phyloP scores from a whole-genome alignment of 352 stramenopile species.

The Peronosclerospora sorghi region DNA sequence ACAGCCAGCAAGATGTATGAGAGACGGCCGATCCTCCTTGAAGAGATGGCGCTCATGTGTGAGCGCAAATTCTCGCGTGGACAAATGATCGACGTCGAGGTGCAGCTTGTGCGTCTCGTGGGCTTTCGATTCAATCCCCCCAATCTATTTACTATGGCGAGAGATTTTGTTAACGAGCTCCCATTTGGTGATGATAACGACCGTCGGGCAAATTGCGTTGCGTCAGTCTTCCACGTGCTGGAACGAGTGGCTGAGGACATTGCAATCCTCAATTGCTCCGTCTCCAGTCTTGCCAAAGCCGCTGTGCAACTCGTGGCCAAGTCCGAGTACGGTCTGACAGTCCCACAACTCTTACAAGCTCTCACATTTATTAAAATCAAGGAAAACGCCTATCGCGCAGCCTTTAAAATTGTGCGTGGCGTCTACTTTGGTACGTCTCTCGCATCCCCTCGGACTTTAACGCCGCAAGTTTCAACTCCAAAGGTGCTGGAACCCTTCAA shows the following conservation, averaged over 20 bases:
- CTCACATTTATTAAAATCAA: conserved; percentile 16
- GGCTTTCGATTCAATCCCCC: conserved; percentile 59
- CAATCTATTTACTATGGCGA: conserved; percentile 50
- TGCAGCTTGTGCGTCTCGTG: conserved; percentile 40
- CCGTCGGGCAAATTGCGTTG: conserved; percentile 17
- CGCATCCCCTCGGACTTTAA: conserved; percentile 2
- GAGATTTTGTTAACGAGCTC: conserved; percentile 44
- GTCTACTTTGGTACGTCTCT: conserved; percentile 15
- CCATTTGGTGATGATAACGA: conserved; percentile 12
- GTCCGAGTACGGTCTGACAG: conserved; percentile 22
- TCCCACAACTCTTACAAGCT: conserved; percentile 12
- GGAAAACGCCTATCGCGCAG: conserved; percentile 17
- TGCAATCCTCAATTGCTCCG: conserved; percentile 22
- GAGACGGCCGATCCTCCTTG: conserved; percentile 48
- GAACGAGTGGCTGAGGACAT: conserved; percentile 26
- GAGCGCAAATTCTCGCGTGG: conserved; percentile 55
- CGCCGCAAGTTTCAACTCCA: conserved; percentile 4
- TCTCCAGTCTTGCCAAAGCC: conserved; percentile 33
- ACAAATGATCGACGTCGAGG: conserved; percentile 50
- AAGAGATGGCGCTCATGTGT: conserved; percentile 67
- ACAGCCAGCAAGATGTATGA: conserved; percentile 69
- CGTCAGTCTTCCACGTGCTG: conserved; percentile 30
- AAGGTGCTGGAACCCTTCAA: conserved; percentile 19
- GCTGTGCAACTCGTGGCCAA: conserved; percentile 35
- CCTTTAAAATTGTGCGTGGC: conserved; percentile 25